Evolutionary conservation across 345 rosid genomes (phyloP).

Genomic region (Pugionium cornutum): DNA sequence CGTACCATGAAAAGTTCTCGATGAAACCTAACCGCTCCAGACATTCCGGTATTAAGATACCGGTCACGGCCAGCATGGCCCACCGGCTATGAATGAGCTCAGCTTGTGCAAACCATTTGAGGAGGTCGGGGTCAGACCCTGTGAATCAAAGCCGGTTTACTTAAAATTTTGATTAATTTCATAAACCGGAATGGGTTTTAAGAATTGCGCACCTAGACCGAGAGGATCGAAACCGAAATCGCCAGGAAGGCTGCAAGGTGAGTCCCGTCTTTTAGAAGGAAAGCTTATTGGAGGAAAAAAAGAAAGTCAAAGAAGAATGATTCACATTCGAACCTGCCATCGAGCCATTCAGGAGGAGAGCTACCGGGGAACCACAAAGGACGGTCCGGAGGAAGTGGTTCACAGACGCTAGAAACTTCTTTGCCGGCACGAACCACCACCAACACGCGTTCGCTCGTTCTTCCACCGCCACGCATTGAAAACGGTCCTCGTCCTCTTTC

Average conservation of each 20-base stretch:
- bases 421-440: conserved; percentile 58
- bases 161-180: neutral
- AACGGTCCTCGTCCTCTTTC: neutral
- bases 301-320: neutral
- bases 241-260: conserved; percentile 65
- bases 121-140: conserved; percentile 87
- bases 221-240: conserved; percentile 93
- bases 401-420: conserved; percentile 82
- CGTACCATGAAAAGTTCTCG: conserved; percentile 79
- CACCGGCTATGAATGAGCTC: conserved; percentile 86
- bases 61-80: conserved; percentile 97
- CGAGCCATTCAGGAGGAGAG: conserved; percentile 86
- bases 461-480: conserved; percentile 7
- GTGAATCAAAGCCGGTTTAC: conserved; percentile 10
- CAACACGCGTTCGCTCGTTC: conserved; percentile 2
- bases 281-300: neutral
- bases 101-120: conserved; percentile 95
- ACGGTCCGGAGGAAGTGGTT: conserved; percentile 93
- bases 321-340: conserved; percentile 62
- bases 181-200: conserved; percentile 3
- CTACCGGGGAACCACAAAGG: conserved; percentile 96
- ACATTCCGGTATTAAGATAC: conserved; percentile 80
- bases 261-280: no score
- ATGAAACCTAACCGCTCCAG: conserved; percentile 74
- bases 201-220: conserved; percentile 58